Conservation (phyloP, 805 yeast species). For the Danielia reshetovae region DNA sequence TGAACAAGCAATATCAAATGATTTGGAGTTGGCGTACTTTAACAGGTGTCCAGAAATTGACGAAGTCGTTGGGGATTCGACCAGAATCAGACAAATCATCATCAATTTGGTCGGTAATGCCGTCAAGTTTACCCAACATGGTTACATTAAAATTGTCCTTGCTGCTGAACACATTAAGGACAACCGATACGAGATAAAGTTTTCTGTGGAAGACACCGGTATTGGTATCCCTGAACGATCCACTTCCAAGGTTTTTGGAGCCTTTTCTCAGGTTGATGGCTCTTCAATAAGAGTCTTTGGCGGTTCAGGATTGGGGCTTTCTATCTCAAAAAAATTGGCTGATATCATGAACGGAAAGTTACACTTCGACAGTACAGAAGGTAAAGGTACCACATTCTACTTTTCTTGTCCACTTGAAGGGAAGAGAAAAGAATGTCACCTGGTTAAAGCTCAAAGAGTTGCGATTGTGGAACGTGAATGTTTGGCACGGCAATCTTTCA, state of each 20-base stretch:
- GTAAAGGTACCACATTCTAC: conserved; percentile 44
- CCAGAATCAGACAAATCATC: conserved; percentile 47
- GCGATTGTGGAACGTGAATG: conserved; percentile 30
- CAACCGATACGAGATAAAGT: conserved; percentile 34
- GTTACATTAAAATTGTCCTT: conserved; percentile 39
- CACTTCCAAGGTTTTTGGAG: conserved; percentile 45
- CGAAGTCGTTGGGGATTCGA: conserved; percentile 44
- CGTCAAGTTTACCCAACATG: conserved; percentile 45
- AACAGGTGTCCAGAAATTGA: conserved; percentile 38
- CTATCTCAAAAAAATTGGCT: conserved; percentile 45
- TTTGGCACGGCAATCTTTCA: conserved; percentile 29
- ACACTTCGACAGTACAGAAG: conserved; percentile 43
- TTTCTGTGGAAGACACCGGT: conserved; percentile 48
- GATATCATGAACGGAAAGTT: conserved; percentile 48
- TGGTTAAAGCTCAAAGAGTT: conserved; percentile 16
- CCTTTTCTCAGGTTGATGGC: conserved; percentile 55
- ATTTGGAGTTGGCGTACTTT: conserved; percentile 42
- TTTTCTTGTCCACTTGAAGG: conserved; percentile 30
- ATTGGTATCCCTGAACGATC: conserved; percentile 49
- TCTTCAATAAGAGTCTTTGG: conserved; percentile 49
- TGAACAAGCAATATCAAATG: conserved; percentile 43
- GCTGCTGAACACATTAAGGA: conserved; percentile 23
- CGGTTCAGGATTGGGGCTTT: conserved; percentile 50
- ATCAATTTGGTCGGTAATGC: conserved; percentile 53
- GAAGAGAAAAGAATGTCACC: conserved; percentile 8